Percentiles rank a stretch among this genome's conserved stretches.
Conservation (phyloP, 805 yeast genomes). For the Tetrapisispora pingtungensis region DNA sequence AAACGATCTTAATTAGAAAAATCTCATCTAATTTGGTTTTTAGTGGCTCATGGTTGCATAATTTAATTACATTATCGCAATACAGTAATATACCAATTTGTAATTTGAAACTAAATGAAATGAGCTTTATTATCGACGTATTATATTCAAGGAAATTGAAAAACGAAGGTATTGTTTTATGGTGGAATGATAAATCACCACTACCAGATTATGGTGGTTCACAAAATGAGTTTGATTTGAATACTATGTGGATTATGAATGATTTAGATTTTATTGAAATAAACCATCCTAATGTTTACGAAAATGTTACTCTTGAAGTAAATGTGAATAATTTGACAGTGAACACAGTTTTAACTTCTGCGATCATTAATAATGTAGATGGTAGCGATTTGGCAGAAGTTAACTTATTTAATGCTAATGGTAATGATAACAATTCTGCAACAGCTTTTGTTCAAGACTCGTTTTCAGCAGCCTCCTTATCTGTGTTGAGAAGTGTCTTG, state of each 20-base stretch:
- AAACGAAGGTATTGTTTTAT: slow-evolving; percentile 58
- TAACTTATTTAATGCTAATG: slow-evolving; percentile 23
- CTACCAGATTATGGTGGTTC: slow-evolving; percentile 78
- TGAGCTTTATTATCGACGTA: slow-evolving; percentile 73
- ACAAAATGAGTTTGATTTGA: slow-evolving; percentile 51
- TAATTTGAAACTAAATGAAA: slow-evolving; percentile 67
- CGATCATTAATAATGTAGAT: slow-evolving; percentile 78
- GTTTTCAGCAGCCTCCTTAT: slow-evolving; percentile 65
- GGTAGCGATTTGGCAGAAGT: slow-evolving; percentile 64
- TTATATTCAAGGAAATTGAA: slow-evolving; percentile 71
- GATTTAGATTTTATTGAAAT: slow-evolving; percentile 61
- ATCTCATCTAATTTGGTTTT: slow-evolving; percentile 63
- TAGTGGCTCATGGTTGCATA: slow-evolving; percentile 61
- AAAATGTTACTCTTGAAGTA: slow-evolving; percentile 68
- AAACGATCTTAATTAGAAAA: slow-evolving; percentile 50
- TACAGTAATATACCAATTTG: slow-evolving; percentile 81
- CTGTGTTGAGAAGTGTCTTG: slow-evolving; percentile 61
- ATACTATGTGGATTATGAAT: slow-evolving; percentile 32
- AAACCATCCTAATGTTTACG: slow-evolving; percentile 70
- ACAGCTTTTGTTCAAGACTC: slow-evolving; percentile 63
- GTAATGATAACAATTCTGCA: slow-evolving; percentile 8
- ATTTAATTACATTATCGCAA: slow-evolving; percentile 52
- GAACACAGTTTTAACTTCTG: slow-evolving; percentile 77
- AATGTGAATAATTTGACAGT: slow-evolving; percentile 70
- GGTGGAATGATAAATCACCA: slow-evolving; percentile 81